Evolutionary conservation across 2,329 filamentous ascomycete genomes (phyloP), one percentile per base, ranked within the genome.

Genomic region (Trichoderma simmonsii): DNA sequence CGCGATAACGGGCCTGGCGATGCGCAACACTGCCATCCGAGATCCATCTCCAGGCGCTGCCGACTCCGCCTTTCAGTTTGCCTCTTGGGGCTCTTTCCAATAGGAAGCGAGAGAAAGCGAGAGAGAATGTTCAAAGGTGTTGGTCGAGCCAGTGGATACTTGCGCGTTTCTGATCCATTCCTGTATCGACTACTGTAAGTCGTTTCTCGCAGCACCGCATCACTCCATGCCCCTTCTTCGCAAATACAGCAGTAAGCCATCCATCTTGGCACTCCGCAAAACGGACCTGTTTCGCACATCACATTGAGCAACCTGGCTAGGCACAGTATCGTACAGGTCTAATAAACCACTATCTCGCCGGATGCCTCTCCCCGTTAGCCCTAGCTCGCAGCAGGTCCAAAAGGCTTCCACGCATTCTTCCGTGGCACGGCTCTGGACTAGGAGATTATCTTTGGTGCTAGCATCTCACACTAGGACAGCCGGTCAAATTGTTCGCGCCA

Each of bases 1-100:
- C 69, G 57, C 69, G 15, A 67, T 3, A 73, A 73, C 32, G 63
- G 72, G 70, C 72, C 69, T 71, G 72, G 72, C 72, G 60, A 72
- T 72, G 70, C 57, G 64, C 51, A 69, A 65, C 64, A 72, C 56
- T 56, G 70, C 70, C 70, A 54, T 72, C 28, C 54, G 56, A 60
- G 36, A 51, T 60, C 48, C 64, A 67, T 59, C 15, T 56, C 51
- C 64, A 56, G 51, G 63, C 63, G 32, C 21, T 64, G 36, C 61
- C 34, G 62, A 24, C 34, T 56, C 48, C 32, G 43, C 63, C 63
- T 66, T 66, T 66, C 30, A 39, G 63, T 66, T 26, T 66, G 63
- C 63, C 63, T 56, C 28, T 63, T 18, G 7, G 24, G 36, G 15
- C 21, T 24, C 28, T 48, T 57, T 57, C 54, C 54, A 21, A 26